These are phyloP conservation scores for Suillus occidentalis DNA, from an alignment of 768 basidiomycete genomes.

Conservation along the genomic window DNA sequence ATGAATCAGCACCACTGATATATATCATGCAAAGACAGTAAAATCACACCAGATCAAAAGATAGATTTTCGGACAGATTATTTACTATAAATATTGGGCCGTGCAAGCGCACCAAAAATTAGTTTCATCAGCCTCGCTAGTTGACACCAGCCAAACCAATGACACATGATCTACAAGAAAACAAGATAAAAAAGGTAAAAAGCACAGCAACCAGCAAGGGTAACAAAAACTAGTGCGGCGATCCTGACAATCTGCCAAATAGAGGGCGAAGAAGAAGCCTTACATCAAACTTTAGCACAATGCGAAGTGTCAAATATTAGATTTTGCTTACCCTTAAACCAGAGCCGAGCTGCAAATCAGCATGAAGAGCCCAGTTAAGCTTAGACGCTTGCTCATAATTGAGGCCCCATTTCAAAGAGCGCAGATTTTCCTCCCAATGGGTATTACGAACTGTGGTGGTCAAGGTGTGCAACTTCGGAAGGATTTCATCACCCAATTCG, in stretches of 20 bases:
- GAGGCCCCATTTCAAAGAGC: constrained; percentile 8
- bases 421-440: constrained; percentile 8
- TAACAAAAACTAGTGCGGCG: background rate
- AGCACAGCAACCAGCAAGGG: background rate
- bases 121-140: too few species aligned
- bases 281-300: too few species aligned
- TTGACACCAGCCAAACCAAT: too few species aligned
- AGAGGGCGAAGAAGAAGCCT: background rate
- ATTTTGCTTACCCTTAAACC: background rate
- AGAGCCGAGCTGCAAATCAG: background rate
- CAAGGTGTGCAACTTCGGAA: constrained; percentile 6
- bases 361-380: constrained; percentile 1
- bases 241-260: background rate
- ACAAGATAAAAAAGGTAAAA: background rate
- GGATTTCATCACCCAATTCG: constrained; percentile 2
- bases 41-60: too few species aligned
- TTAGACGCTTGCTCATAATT: constrained; percentile 12
- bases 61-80: too few species aligned
- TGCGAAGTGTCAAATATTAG: background rate
- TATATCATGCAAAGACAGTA: too few species aligned
- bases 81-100: too few species aligned
- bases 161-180: background rate
- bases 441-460: constrained; percentile 1
- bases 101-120: too few species aligned
- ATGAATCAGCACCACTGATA: too few species aligned